These are phyloP conservation scores for Phytophthora fragariaefolia DNA, from an alignment of 352 stramenopile species.

Conservation along the genomic window DNA sequence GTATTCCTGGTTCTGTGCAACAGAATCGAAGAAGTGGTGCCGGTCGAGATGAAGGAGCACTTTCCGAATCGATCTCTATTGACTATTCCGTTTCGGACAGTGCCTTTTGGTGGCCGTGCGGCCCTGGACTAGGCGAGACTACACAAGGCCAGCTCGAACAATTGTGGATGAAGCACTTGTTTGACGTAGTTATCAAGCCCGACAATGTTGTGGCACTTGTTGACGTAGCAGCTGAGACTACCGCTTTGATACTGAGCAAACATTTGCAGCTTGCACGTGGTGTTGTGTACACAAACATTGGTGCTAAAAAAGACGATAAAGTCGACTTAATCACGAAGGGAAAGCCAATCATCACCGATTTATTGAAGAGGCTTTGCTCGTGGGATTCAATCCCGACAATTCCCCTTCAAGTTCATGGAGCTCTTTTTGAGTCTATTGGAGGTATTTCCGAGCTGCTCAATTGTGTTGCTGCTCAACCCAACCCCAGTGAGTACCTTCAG, in stretches of 20 bases:
- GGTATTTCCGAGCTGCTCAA: slow-evolving; percentile 77
- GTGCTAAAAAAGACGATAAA: slow-evolving; percentile 25
- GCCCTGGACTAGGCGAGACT: slow-evolving; percentile 19
- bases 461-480: slow-evolving; percentile 41
- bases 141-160: slow-evolving; percentile 44
- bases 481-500: slow-evolving; percentile 32
- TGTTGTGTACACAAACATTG: slow-evolving; percentile 59
- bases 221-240: slow-evolving; percentile 78
- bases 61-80: slow-evolving; percentile 75
- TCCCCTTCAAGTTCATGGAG: slow-evolving; percentile 79
- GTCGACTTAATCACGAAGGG: slow-evolving; percentile 47
- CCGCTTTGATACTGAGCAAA: slow-evolving; percentile 78
- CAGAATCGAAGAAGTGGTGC: slow-evolving; percentile 12
- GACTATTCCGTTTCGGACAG: slow-evolving; percentile 81
- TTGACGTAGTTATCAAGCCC: slow-evolving; percentile 67
- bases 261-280: slow-evolving; percentile 82
- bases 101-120: slow-evolving; percentile 85
- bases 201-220: slow-evolving; percentile 69
- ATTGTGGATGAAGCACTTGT: slow-evolving; percentile 80
- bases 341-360: slow-evolving; percentile 67
- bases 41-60: slow-evolving; percentile 64
- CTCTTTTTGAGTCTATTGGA: slow-evolving; percentile 84
- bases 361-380: slow-evolving; percentile 67
- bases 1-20: slow-evolving; percentile 34
- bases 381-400: slow-evolving; percentile 73